Percentiles rank a stretch among this genome's conserved stretches.
phyloP scores from a whole-genome alignment of 1,284 basidiomycete genomes.

The Sanghuangporus baumii region DNA sequence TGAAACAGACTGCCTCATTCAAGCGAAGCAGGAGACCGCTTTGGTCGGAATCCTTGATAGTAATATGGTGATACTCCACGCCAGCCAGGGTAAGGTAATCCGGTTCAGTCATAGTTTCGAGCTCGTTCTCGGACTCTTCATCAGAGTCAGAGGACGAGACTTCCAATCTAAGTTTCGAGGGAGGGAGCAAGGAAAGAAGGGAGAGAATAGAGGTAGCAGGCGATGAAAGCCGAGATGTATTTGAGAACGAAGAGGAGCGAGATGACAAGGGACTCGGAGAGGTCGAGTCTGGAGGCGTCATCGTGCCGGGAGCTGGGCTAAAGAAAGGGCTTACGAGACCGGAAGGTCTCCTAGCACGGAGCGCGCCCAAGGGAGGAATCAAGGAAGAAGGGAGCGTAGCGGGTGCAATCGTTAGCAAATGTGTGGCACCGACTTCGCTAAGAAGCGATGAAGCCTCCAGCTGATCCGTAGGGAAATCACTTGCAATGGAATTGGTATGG shows the following conservation, averaged over 20 bases:
- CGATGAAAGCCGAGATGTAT: neutral
- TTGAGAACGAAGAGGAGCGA: constrained; percentile 17
- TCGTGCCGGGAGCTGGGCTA: neutral
- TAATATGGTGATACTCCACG: constrained; percentile 36
- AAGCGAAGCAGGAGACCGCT: constrained; percentile 39
- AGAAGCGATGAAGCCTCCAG: constrained; percentile 13
- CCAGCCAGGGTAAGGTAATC: constrained; percentile 4
- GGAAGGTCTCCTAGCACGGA: neutral
- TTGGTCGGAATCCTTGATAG: constrained; percentile 31
- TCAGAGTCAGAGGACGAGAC: constrained; percentile 1
- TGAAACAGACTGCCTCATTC: constrained; percentile 37
- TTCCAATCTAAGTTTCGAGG: constrained; percentile 8
- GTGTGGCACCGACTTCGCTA: constrained; percentile 14
- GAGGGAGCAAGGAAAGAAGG: neutral
- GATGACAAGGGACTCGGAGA: constrained; percentile 13
- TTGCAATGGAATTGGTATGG: constrained; percentile 32
- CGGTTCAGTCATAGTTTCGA: neutral
- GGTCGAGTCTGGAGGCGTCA: neutral
- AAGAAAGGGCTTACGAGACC: neutral
- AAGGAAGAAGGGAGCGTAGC: constrained; percentile 32
- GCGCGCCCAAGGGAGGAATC: neutral
- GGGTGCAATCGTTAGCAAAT: constrained; percentile 31
- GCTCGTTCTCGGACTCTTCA: neutral
- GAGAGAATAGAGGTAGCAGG: constrained; percentile 13
- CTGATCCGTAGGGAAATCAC: constrained; percentile 16